Evolutionary conservation across 2,329 filamentous ascomycete species (phyloP), one percentile per base, ranked within the genome.

Genomic region (Fusarium multiceps): DNA sequence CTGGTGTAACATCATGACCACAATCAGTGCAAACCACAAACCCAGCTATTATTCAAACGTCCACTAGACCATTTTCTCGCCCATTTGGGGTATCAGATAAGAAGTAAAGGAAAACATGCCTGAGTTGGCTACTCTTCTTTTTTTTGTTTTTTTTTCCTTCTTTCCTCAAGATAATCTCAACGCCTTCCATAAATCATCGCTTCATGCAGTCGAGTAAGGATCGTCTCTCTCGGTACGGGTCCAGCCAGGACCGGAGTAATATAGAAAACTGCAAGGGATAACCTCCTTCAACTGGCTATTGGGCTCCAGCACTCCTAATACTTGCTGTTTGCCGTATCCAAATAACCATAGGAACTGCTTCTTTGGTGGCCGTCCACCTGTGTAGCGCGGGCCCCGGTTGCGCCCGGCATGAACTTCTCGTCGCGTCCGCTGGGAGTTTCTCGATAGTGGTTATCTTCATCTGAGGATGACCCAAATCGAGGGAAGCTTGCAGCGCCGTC

Each of bases 281-380:
- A 27, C 40, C 49, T 57, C 47, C 57, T 58, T 67, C 48, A 68
- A 49, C 59, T 61, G 59, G 40, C 50, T 51, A 69, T 51, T 43
- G 57, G 56, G 51, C 69, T 69, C 57, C 69, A 69, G 51, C 53
- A 64, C 55, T 68, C 62, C 71, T 74, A 74, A 55, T 72, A 65
- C 61, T 74, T 75, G 55, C 55, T 73, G 56, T 60, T 66, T 61
- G 63, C 54, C 46, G 72, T 63, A 49, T 80, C 78, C 42, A 82
- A 71, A 34, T 78, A 76, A 30, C 79, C 79, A 48, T 81, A 75
- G 28, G 78, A 79, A 73, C 78, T 81, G 51, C 66, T 72, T 71
- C 79, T 76, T 70, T 78, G 77, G 47, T 80, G 76, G 14, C 71
- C 68, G 14, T 72, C 66, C 13, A 74, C 74, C 59, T 77, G 68